Percentiles rank a stretch among this genome's conserved stretches.
These are phyloP conservation scores for Ustilago shanxiensis DNA, from an alignment of 1,284 basidiomycete genomes.

Conservation along the genomic window DNA sequence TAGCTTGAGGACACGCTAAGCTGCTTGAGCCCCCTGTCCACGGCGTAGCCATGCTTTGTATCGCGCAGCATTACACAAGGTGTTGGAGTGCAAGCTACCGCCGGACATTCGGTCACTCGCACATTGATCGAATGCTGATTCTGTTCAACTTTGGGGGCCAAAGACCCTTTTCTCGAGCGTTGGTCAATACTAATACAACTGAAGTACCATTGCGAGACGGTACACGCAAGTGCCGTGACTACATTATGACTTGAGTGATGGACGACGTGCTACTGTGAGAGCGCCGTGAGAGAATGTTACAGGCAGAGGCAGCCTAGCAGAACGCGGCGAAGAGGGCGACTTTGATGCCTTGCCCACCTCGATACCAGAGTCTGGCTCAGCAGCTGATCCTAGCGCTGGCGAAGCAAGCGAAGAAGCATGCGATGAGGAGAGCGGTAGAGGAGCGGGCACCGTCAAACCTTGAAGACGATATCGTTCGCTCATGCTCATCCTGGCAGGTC, in stretches of 20 bases:
- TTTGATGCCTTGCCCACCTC: slow-evolving; percentile 13
- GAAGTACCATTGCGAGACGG: background rate
- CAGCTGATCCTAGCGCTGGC: slow-evolving; percentile 12
- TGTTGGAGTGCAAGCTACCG: slow-evolving; percentile 6
- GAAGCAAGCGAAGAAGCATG: slow-evolving; percentile 26
- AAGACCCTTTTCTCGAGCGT: too few relatives aligned
- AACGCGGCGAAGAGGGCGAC: slow-evolving; percentile 17
- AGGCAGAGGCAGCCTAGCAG: slow-evolving; percentile 13
- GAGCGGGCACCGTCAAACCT: slow-evolving; percentile 37
- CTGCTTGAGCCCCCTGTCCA: slow-evolving; percentile 2
- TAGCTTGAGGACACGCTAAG: background rate
- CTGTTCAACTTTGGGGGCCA: too few relatives aligned
- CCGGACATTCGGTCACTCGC: too few relatives aligned
- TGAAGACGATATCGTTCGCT: slow-evolving; percentile 42
- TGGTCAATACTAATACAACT: background rate
- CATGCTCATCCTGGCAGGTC: slow-evolving; percentile 38
- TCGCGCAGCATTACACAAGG: background rate
- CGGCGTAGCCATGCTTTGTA: background rate
- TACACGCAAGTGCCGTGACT: background rate
- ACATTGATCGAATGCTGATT: too few relatives aligned
- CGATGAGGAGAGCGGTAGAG: slow-evolving; percentile 33
- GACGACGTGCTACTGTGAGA: slow-evolving; percentile 23
- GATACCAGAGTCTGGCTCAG: slow-evolving; percentile 18
- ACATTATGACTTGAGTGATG: slow-evolving; percentile 14
- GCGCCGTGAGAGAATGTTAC: slow-evolving; percentile 26